phyloP scores from a whole-genome alignment of 495 filamentous ascomycete genomes.

The Aspergillus indologenus region DNA sequence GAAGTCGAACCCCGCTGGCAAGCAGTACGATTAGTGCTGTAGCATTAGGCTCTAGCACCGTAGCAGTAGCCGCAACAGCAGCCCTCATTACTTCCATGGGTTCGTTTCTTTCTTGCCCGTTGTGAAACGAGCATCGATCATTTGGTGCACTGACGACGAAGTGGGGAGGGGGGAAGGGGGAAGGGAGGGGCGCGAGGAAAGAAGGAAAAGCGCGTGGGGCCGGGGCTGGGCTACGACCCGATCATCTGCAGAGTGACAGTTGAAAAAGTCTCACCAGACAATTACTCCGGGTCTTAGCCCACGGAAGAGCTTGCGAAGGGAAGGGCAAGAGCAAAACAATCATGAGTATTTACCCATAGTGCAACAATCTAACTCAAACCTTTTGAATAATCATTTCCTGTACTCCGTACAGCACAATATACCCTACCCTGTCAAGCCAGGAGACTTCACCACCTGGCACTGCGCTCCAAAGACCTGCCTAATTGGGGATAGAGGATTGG shows the following conservation, averaged over 20 bases:
- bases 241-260: slow-evolving; percentile 22
- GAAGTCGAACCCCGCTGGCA: no score
- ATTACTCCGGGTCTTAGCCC: slow-evolving; percentile 4
- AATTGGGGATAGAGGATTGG: not conserved
- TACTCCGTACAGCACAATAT: no score
- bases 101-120: not conserved
- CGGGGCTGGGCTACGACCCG: slow-evolving; percentile 8
- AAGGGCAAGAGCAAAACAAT: no score
- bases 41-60: no score
- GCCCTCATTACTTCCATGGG: not conserved
- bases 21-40: no score
- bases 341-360: no score
- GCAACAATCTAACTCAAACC: no score
- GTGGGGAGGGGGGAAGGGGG: slow-evolving; percentile 12
- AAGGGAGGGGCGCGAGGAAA: slow-evolving; percentile 1
- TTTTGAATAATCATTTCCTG: no score
- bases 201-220: slow-evolving; percentile 16
- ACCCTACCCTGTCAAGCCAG: no score
- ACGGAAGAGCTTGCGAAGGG: no score
- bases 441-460: no score
- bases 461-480: not conserved
- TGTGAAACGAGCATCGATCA: not conserved
- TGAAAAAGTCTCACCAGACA: not conserved
- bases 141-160: slow-evolving; percentile 6
- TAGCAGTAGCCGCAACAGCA: not conserved